These are phyloP conservation scores for Phytophthora ohioensis DNA, from an alignment of 352 stramenopile genomes.

Conservation along the genomic window DNA sequence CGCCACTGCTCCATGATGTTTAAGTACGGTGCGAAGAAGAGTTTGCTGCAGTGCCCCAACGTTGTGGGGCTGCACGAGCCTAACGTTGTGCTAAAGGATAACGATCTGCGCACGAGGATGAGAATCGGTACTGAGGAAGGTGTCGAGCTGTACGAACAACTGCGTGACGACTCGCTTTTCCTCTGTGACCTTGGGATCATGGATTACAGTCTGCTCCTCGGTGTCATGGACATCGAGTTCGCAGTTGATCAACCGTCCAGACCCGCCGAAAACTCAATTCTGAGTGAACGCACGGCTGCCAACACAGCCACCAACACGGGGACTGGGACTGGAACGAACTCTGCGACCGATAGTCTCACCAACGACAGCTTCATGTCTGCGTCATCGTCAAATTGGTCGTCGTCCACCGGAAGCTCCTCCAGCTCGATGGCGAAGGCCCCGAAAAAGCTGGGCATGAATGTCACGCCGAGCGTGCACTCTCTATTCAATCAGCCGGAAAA, in stretches of 20 bases:
- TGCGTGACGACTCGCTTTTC: constrained; percentile 82
- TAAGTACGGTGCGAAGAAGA: constrained; percentile 77
- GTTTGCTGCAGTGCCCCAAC: constrained; percentile 76
- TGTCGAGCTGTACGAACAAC: constrained; percentile 65
- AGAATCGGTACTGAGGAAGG: constrained; percentile 69
- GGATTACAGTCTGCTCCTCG: constrained; percentile 92
- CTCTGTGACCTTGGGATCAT: constrained; percentile 86
- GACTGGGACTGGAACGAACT: constrained; percentile 6
- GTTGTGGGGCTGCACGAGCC: constrained; percentile 82
- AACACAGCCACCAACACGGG: constrained; percentile 30
- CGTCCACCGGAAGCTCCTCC: constrained; percentile 26
- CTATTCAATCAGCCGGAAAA: constrained; percentile 33
- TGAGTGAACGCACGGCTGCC: constrained; percentile 30
- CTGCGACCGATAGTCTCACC: constrained; percentile 23
- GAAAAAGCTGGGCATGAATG: constrained; percentile 18
- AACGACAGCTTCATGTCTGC: constrained; percentile 60
- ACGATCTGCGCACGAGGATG: constrained; percentile 85
- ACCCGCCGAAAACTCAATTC: constrained; percentile 44
- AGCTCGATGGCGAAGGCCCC: constrained; percentile 6
- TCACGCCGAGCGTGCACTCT: constrained; percentile 46
- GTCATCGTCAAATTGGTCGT: constrained; percentile 38
- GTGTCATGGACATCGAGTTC: constrained; percentile 87
- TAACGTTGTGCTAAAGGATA: constrained; percentile 91
- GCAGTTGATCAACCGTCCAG: constrained; percentile 63
- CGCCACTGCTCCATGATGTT: constrained; percentile 90